Conservation (phyloP, 768 basidiomycete genomes). For the Agaricus sinodeliciosus region DNA sequence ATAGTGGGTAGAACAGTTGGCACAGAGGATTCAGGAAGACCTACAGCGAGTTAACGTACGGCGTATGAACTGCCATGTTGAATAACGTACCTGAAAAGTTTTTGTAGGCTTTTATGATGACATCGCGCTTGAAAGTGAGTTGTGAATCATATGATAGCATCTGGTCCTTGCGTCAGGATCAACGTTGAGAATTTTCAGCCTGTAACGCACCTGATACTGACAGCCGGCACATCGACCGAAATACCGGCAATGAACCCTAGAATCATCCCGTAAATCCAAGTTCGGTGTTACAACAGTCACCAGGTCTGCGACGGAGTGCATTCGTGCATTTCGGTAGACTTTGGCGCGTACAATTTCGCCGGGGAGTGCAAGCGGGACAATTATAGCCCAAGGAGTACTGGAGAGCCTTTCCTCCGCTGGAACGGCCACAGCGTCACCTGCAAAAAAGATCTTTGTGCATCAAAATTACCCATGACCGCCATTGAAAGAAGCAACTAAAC, state of each 20-base stretch:
- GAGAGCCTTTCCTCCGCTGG: slow-evolving; percentile 32
- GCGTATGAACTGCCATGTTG: background rate
- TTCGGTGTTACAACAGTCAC: slow-evolving; percentile 62
- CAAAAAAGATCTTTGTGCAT: background rate
- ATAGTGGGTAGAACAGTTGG: slow-evolving; percentile 71
- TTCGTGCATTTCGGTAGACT: slow-evolving; percentile 62
- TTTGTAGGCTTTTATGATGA: slow-evolving; percentile 77
- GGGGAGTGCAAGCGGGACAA: slow-evolving; percentile 80
- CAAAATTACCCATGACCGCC: background rate
- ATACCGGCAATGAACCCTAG: slow-evolving; percentile 70
- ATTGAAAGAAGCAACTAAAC: slow-evolving; percentile 13
- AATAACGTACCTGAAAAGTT: slow-evolving; percentile 55
- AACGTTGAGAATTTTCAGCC: background rate
- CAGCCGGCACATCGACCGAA: slow-evolving; percentile 90
- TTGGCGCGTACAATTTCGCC: slow-evolving; percentile 72
- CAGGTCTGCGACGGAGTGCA: slow-evolving; percentile 75
- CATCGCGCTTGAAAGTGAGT: slow-evolving; percentile 78
- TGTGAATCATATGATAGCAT: slow-evolving; percentile 88
- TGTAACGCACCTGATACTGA: slow-evolving; percentile 75
- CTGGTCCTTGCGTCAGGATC: slow-evolving; percentile 26
- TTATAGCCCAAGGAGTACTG: slow-evolving; percentile 62
- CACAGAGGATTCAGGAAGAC: slow-evolving; percentile 45
- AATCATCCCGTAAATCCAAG: slow-evolving; percentile 55
- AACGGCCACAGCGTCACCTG: slow-evolving; percentile 65
- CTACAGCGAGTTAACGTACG: slow-evolving; percentile 24